phyloP scores from a whole-genome alignment of 2,329 filamentous ascomycete genomes.

The Diaporthe citri region DNA sequence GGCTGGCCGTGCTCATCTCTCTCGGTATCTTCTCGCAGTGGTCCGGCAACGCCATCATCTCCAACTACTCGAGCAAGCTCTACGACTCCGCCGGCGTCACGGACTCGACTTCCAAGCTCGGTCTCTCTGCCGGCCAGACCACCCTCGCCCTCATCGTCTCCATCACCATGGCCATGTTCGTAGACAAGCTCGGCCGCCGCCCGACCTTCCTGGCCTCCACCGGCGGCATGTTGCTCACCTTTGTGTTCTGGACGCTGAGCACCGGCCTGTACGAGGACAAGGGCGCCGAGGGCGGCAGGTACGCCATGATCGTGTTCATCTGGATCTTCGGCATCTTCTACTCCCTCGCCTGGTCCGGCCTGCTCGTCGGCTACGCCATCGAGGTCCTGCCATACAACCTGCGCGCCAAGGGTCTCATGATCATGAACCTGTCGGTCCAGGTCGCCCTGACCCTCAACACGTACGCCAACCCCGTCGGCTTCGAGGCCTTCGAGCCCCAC shows the following conservation, averaged over 20 bases:
- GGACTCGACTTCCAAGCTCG: conserved; percentile 58
- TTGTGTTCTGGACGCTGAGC: conserved; percentile 63
- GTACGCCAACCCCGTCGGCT: conserved; percentile 67
- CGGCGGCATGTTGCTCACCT: conserved; percentile 60
- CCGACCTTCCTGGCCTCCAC: conserved; percentile 65
- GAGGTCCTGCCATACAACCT: conserved; percentile 65
- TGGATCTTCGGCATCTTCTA: conserved; percentile 60
- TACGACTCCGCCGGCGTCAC: conserved; percentile 66
- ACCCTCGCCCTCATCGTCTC: conserved; percentile 66
- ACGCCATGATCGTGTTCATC: conserved; percentile 59
- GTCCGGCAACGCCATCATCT: conserved; percentile 71
- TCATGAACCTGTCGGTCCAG: conserved; percentile 69
- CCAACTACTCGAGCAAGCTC: conserved; percentile 68
- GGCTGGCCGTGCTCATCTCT: conserved; percentile 64
- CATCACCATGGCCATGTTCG: conserved; percentile 63
- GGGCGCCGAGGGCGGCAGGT: conserved; percentile 50
- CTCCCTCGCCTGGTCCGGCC: conserved; percentile 68
- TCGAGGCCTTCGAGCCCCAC: conserved; percentile 57
- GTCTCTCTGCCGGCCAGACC: conserved; percentile 62
- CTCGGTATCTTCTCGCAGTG: conserved; percentile 72
- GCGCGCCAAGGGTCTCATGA: conserved; percentile 65
- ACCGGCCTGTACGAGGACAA: conserved; percentile 60
- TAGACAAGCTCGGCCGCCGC: conserved; percentile 68
- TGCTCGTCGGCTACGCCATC: conserved; percentile 66
- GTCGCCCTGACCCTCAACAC: conserved; percentile 66